phyloP scores from a whole-genome alignment of 805 yeast species.

The Kockiozyma suomiensis region DNA sequence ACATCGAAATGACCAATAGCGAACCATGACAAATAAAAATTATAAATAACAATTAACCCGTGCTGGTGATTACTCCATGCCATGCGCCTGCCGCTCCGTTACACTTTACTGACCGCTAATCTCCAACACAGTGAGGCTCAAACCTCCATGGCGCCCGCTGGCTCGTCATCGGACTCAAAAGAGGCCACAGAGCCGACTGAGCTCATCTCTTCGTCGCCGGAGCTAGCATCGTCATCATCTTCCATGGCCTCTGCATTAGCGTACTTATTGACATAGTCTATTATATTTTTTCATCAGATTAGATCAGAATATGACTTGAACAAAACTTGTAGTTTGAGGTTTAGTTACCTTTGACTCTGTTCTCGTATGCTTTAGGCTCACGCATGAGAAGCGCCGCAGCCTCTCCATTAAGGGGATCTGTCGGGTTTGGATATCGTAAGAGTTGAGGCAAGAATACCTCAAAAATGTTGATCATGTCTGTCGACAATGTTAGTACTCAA shows the following conservation, averaged over 20 bases:
- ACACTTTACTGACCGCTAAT: background rate
- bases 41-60: background rate
- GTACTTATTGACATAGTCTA: slow-evolving; percentile 68
- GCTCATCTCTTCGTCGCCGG: slow-evolving; percentile 46
- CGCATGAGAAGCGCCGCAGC: slow-evolving; percentile 79
- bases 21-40: background rate
- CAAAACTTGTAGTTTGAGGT: background rate
- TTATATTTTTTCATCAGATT: background rate
- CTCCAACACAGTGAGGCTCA: slow-evolving; percentile 20
- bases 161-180: slow-evolving; percentile 45
- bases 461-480: slow-evolving; percentile 75
- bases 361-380: slow-evolving; percentile 66
- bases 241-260: slow-evolving; percentile 57
- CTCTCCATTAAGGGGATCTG: slow-evolving; percentile 90
- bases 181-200: slow-evolving; percentile 43
- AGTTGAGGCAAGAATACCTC: slow-evolving; percentile 93
- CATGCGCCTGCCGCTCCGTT: slow-evolving; percentile 1
- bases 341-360: slow-evolving; percentile 54
- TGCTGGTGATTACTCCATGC: slow-evolving; percentile 7
- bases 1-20: background rate
- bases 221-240: slow-evolving; percentile 48
- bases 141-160: slow-evolving; percentile 47
- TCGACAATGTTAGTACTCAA: background rate
- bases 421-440: slow-evolving; percentile 86
- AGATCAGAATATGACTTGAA: background rate